Base-by-base conservation (phyloP, 1,284 basidiomycete species). In the Puccinia horiana region DNA sequence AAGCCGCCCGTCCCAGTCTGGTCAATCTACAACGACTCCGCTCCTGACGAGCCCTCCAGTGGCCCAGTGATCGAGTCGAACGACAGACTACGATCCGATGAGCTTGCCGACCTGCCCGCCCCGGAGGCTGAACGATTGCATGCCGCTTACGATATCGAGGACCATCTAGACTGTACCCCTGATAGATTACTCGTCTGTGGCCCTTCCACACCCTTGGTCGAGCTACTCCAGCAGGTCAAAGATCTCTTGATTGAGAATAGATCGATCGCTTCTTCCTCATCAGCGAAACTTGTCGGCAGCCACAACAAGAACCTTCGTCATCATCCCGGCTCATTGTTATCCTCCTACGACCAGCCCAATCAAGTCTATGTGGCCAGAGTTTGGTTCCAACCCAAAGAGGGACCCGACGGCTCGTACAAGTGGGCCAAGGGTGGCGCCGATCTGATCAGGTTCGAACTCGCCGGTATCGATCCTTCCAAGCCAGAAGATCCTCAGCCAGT, bases 101-200 rank as follows among this genome's bases (percentile, higher is more conserved):
- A 82, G 37, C 49, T 82, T 1, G 80, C 80, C 26, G 80, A 82
- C 63, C 61, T 82, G 12, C 73, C 80, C 20, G 72, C 80, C 4
- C 80, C 56, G 18, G 56, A 67, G 35, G 80, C 80, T 6, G 80
- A 82, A 69, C 72, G 73, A 4, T 47, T 82, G 0, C 80, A 82
- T 76, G 80, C 73, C 16, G 63, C 80, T 2, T 82, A 82, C 52
- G 73, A 82, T 37, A 82, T 82, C 44, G 80, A 82, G 73, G 80
- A 82, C 54, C 63, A 82, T 76, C 63, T 82, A 8, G 73, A 82
- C 37, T 56, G n/a, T 2, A 54, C 32, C n/a, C 72, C 72, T 8
- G 40, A 82, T 69, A 29, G 73, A 9, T 42, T 82, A 47, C 47
- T 82, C 12, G 80, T 76, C 63, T 82, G n/a, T 47, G 44, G 61